Base-by-base conservation (phyloP, 2,329 filamentous ascomycete genomes). In the Chaetomiaceae sp. region DNA sequence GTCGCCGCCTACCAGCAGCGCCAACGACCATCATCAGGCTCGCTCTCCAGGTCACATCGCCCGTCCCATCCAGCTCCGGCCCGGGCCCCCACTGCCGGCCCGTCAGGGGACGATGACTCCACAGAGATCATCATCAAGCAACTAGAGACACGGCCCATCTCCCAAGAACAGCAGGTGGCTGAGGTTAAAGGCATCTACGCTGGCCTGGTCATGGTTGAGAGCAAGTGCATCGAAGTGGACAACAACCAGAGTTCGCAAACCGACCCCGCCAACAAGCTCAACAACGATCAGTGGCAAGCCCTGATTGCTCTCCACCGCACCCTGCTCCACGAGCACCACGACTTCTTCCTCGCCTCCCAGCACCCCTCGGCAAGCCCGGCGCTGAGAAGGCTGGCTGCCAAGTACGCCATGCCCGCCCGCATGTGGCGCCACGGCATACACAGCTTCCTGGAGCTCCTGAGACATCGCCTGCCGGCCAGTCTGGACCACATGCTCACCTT, bases 351-450 rank as follows among this genome's bases (percentile, higher is more conserved):
- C 1, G 91, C 91, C 0, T 88, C 83, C 0, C 91, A 96, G 61
- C 91, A 97, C 64, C 91, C 90, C 0, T 87, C 85, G 0, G 89
- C 90, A 0, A 88, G 80, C 22, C 76, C 77, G 0, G 82, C 85
- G 0, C 67, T 97, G 0, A 78, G 81, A 3, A 75, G 82, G 0
- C 69, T 96, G 0, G 86, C 91, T 0, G 79, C 80, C 0, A 94
- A 94, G 57, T 96, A 96, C 61, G 84, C 84, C 0, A 96, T 97
- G 89, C 91, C 92, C 0, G 90, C 89, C 0, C 76, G 92, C 0
- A 94, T 97, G 88, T 97, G 92, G 94, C 79, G 89, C 0, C 89
- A 95, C 62, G 92, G 89, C 0, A 96, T 97, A 3, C 90, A 95
- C 65, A 85, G 83, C 0, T 94, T 94, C 54, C 75, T 95, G 0